Base-by-base conservation (phyloP, 2,329 filamentous ascomycete genomes). In the Leptographium galeiforme region DNA sequence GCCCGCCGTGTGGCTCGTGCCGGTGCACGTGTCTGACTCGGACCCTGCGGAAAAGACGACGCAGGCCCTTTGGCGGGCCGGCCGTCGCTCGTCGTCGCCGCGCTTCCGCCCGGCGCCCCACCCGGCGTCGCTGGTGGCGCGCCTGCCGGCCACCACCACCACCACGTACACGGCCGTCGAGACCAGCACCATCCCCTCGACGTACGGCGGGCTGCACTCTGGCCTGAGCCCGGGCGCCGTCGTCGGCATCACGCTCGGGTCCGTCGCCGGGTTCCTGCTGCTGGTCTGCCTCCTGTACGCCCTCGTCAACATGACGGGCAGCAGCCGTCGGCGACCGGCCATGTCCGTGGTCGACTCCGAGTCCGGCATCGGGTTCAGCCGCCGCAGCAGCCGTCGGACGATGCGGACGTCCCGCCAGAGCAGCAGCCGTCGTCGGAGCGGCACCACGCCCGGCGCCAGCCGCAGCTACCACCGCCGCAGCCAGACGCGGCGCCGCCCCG, bases 261-360 rank as follows among this genome's bases (percentile, higher is more conserved):
- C 68, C 30, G 71, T 61, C 70, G 81, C 16, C 77, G 67, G 63
- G 13, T 69, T 69, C 48, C 53, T 68, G 32, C 59, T 68, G 10
- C 50, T 68, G 1, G 58, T 68, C n/a, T 64, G 58, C 51, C 60
- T 69, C 6, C 19, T 67, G 47, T 68, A 67, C 58, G 58, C 56
- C 41, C 63, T 62, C 57, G 56, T 66, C 58, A 64, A 64, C 57
- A 34, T 53, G 48, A 16, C 7, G 6, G 40, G 32, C n/a, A 6
- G n/a, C n/a, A 6, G n/a, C n/a, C 12, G 8, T 48, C 30, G 7
- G 25, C 48, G 40, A 14, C 4, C 39, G 12, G 45, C 43, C 50
- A 36, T 49, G 13, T 60, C 61, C 53, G 56, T 46, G 19, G 39
- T 50, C 57, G 54, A 52, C 49, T 46, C 52, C 7, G 53, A 50